Conservation (phyloP, 345 rosid genomes). For the Acer yangbiense region DNA sequence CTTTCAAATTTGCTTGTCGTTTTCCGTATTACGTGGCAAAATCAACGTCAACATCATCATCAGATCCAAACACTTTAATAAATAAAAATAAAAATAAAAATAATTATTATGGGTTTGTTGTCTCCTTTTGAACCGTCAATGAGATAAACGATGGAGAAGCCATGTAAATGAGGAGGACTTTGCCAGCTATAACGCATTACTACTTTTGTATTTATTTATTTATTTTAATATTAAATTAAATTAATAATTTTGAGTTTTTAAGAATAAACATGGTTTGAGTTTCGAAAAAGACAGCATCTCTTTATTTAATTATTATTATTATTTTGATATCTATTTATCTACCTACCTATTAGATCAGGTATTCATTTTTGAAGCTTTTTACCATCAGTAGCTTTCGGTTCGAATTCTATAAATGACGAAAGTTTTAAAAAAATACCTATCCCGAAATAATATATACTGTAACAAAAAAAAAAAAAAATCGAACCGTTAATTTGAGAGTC, state of each 20-base stretch:
- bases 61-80: neutral
- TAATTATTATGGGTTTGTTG: conserved; percentile 15
- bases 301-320: too few relatives aligned
- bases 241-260: neutral
- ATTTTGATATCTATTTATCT: too few relatives aligned
- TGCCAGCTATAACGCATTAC: conserved; percentile 52
- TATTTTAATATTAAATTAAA: conserved; percentile 10
- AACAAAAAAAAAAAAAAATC: too few relatives aligned
- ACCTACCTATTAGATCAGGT: too few relatives aligned
- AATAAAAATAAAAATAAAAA: neutral
- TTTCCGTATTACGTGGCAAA: neutral
- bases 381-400: too few relatives aligned
- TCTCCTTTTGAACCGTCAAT: conserved; percentile 32
- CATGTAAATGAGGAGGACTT: conserved; percentile 16
- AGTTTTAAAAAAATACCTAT: too few relatives aligned
- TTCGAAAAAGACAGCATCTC: conserved; percentile 33
- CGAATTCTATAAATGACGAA: too few relatives aligned
- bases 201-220: neutral
- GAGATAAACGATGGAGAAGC: conserved; percentile 26
- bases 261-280: conserved; percentile 1
- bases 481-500: too few relatives aligned
- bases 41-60: neutral
- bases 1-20: neutral
- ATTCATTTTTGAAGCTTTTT: too few relatives aligned
- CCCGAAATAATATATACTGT: too few relatives aligned